These are phyloP conservation scores for Pistacia integerrima DNA, from an alignment of 345 rosid species.

Conservation along the genomic window DNA sequence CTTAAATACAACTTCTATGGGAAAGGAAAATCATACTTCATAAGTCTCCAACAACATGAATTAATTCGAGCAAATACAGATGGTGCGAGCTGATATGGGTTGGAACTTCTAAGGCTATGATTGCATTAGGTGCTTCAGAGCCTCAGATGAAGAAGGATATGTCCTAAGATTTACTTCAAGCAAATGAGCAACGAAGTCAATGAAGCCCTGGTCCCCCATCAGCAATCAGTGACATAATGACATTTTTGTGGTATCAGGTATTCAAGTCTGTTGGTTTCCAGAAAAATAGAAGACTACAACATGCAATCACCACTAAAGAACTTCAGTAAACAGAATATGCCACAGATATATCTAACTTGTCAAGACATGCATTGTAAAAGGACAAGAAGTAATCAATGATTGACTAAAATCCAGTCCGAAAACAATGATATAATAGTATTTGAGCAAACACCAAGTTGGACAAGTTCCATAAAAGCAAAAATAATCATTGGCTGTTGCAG, in stretches of 20 bases:
- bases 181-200: slow-evolving; percentile 81
- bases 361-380: not conserved
- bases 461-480: not conserved
- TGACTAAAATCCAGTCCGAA: not conserved
- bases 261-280: slow-evolving; percentile 73
- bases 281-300: too few species aligned
- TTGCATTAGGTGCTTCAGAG: slow-evolving; percentile 93
- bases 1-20: slow-evolving; percentile 33
- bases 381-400: not conserved
- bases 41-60: slow-evolving; percentile 5
- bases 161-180: slow-evolving; percentile 89
- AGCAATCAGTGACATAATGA: slow-evolving; percentile 85
- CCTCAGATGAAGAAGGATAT: slow-evolving; percentile 86
- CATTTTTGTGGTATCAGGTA: slow-evolving; percentile 90
- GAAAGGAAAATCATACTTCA: slow-evolving; percentile 20
- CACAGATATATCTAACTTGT: not conserved
- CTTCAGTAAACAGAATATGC: not conserved
- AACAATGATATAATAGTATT: not conserved
- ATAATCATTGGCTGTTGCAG: too few species aligned
- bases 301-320: slow-evolving; percentile 38
- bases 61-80: slow-evolving; percentile 17
- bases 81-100: slow-evolving; percentile 77
- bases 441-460: not conserved
- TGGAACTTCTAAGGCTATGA: slow-evolving; percentile 64
- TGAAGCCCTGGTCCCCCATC: slow-evolving; percentile 96